Conservation (phyloP, 2,329 filamentous ascomycete species). For the Nemania bipapillata region DNA sequence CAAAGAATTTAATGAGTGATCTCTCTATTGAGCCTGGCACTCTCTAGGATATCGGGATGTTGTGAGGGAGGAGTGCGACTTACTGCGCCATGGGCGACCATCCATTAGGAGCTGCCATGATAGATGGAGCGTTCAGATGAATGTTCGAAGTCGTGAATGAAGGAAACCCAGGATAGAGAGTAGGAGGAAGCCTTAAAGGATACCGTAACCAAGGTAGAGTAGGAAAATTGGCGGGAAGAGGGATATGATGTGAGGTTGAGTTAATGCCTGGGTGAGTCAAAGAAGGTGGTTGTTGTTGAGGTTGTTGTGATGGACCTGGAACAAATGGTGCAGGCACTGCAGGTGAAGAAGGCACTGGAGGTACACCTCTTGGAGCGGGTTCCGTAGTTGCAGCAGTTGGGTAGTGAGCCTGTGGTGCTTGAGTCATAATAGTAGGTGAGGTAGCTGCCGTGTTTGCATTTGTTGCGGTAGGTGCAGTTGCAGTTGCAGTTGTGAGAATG, state of each 20-base stretch:
- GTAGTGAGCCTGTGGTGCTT: background rate
- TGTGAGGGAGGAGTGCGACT: background rate
- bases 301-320: background rate
- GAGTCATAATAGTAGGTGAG: background rate
- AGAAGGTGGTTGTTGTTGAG: background rate
- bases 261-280: background rate
- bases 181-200: background rate
- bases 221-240: no score
- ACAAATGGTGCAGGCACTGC: background rate
- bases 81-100: constrained; percentile 24
- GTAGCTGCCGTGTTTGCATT: background rate
- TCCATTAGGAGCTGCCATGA: constrained; percentile 1
- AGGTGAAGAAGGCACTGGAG: background rate
- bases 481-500: background rate
- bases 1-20: background rate
- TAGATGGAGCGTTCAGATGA: no score
- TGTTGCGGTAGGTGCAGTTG: background rate
- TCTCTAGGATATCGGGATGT: background rate
- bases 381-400: background rate
- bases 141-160: background rate
- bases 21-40: background rate
- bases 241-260: background rate
- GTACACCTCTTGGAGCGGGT: background rate
- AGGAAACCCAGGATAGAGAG: constrained; percentile 1
- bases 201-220: background rate